Evolutionary conservation across 768 basidiomycete species (phyloP), one percentile per base, ranked within the genome.

Genomic region (Boletus coccyginus): DNA sequence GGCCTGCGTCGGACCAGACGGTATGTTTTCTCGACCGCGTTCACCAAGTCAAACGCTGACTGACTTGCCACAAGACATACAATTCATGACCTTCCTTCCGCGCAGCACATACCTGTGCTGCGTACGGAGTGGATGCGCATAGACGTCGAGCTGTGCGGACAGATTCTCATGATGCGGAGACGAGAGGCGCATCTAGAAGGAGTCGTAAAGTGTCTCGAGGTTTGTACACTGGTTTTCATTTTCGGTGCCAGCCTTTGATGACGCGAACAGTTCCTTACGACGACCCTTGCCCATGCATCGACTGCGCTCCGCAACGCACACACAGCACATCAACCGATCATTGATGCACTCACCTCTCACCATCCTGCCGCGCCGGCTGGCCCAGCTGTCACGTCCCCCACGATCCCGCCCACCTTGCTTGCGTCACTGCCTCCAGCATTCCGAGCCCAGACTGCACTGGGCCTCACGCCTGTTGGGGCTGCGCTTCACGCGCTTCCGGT

Each of bases 141-240:
- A 41, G 90, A 92, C 62, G 90, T 91, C 38, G 88, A 87, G 62
- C 76, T 92, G 16, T 86, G 86, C 64, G 88, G 87, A 5, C 86
- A 92, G 65, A 67, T 88, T 46, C 74, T 92, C 21, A 79, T 87
- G 60, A 82, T 90, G 83, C 74, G 73, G 35, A 74, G 90, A 42
- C 78, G 90, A 62, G 85, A 86, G 66, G 74, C 77, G 55, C 89
- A 92, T 68, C 73, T 92, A 36, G 75, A 73, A 52, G 86, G 88
- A 64, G 82, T 90, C 32, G 65, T 85, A 13, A 73, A 77, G 17
- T 85, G 82, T 62, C 75, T 90, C 35, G 75, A 81, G 66, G 88
- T 81, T 63, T 27, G 74, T 57, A 31, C 17, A 39, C 36, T 43
- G 14, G 29, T 52, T 41, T 64, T 53, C 42, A 49, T 46, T 51